Evolutionary conservation across 768 basidiomycete species (phyloP), one percentile per base, ranked within the genome.

Genomic region (Termitomyces sp.): DNA sequence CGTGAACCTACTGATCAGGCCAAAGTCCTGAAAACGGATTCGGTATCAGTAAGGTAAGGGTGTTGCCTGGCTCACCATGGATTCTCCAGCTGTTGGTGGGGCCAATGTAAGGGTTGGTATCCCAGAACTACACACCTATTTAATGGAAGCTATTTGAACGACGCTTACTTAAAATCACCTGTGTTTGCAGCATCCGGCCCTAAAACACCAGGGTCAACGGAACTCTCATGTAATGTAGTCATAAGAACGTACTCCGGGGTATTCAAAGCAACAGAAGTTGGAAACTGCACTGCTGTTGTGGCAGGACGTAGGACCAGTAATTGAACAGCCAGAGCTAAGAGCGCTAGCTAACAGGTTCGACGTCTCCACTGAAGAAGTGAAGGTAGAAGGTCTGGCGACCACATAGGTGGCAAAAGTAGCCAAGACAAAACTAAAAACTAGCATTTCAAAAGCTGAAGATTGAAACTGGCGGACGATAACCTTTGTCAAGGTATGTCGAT

Each of bases 31-130:
- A 5, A 5, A 47, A 70, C 78, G 52, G 61, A 84, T 83, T 70
- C 11, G 63, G 86, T 40, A 62, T 53, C 20, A 35, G n/a, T 14
- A 16, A 18, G 43, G 14, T 28, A 51, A n/a, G 28, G 13, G 32
- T 16, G n/a, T n/a, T 4, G 28, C 51, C 26, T n/a, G 52, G 63
- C 78, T 48, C 57, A 84, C 88, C 86, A 54, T 88, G 88, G 57
- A 89, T 84, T 1, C 87, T 90, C 87, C 88, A 90, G 63, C 83
- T 85, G 63, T 86, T 62, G 10, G 66, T 68, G 5, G 88, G 88
- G 11, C 88, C 87, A 20, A 81, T 83, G 3, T 79, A 68, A 0
- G 85, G 82, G 48, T 82, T 63, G 2, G 83, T 86, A 60, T 90
- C 87, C 87, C 88, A 90, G 70, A 90, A 87, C 83, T 87, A 67